Evolutionary conservation across 768 basidiomycete species (phyloP).

Genomic region (Kwoniella dejecticola): DNA sequence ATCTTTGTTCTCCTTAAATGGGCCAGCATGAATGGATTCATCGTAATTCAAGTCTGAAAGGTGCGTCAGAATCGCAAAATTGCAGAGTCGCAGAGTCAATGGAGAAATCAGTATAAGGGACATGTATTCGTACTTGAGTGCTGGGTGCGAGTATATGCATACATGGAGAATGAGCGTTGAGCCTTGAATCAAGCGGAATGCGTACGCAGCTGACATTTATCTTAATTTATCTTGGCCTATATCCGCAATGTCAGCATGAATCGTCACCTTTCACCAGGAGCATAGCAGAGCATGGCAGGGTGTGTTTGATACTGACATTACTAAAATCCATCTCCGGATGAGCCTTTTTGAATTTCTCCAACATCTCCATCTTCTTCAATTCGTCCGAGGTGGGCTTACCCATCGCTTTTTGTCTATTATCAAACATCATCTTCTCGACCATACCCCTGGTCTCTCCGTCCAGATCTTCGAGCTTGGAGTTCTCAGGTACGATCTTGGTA

Average conservation of each 20-base stretch:
- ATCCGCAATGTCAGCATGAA: not conserved
- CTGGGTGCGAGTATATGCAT: not conserved
- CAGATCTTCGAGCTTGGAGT: conserved; percentile 92
- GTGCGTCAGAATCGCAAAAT: too few relatives aligned
- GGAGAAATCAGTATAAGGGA: too few relatives aligned
- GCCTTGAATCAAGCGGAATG: not conserved
- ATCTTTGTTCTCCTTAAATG: too few relatives aligned
- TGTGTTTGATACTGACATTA: conserved; percentile 64
- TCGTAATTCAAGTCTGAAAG: too few relatives aligned
- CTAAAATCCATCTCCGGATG: conserved; percentile 96
- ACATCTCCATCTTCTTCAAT: conserved; percentile 85
- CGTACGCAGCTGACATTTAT: not conserved
- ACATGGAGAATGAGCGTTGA: not conserved
- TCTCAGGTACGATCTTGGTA: conserved; percentile 89
- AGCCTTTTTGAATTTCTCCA: conserved; percentile 82
- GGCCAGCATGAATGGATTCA: too few relatives aligned
- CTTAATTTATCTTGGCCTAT: not conserved
- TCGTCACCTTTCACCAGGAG: not conserved
- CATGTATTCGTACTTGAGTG: too few relatives aligned
- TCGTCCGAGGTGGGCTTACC: conserved; percentile 96
- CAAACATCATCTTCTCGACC: conserved; percentile 99
- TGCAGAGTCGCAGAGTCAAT: too few relatives aligned
- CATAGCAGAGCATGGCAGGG: not conserved
- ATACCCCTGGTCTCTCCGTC: conserved; percentile 96
- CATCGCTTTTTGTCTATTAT: conserved; percentile 74